Percentiles rank a stretch among this genome's conserved stretches.
Conservation (phyloP, 179 eudicot genomes). For the Vitellaria paradoxa region DNA sequence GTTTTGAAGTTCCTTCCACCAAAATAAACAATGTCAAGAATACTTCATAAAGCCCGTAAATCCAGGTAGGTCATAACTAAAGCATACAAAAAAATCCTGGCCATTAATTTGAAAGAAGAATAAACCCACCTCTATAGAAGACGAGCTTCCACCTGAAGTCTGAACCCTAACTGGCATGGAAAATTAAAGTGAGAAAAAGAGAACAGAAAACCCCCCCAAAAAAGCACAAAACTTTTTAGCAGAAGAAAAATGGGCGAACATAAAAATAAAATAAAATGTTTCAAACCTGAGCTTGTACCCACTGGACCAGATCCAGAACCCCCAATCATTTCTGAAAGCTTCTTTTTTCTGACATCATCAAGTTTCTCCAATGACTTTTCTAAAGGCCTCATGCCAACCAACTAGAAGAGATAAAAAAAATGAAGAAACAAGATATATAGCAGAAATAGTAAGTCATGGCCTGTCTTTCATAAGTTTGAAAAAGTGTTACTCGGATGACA, state of each 20-base stretch:
- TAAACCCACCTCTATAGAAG: slow-evolving; percentile 52
- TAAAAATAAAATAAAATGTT: neutral
- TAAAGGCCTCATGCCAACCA: slow-evolving; percentile 96
- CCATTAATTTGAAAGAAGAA: slow-evolving; percentile 8
- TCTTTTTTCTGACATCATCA: slow-evolving; percentile 88
- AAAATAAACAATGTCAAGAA: neutral
- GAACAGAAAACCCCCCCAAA: neutral
- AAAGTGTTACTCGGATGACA: neutral
- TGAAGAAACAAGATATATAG: neutral
- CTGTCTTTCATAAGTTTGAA: too few species aligned
- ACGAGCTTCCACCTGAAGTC: slow-evolving; percentile 55
- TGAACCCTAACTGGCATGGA: slow-evolving; percentile 41
- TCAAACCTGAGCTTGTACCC: slow-evolving; percentile 57
- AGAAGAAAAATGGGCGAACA: neutral
- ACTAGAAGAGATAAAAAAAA: slow-evolving; percentile 32
- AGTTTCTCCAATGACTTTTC: slow-evolving; percentile 91
- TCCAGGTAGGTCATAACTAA: neutral
- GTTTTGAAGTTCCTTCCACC: neutral
- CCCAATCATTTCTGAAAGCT: slow-evolving; percentile 96
- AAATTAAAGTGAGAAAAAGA: slow-evolving; percentile 12
- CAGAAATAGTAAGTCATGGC: neutral
- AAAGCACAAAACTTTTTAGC: neutral
- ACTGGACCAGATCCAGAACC: slow-evolving; percentile 48
- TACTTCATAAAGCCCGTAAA: neutral
- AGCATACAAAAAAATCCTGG: neutral